Evolutionary conservation across 2,329 filamentous ascomycete genomes (phyloP).

Genomic region (Cladosporium velox): DNA sequence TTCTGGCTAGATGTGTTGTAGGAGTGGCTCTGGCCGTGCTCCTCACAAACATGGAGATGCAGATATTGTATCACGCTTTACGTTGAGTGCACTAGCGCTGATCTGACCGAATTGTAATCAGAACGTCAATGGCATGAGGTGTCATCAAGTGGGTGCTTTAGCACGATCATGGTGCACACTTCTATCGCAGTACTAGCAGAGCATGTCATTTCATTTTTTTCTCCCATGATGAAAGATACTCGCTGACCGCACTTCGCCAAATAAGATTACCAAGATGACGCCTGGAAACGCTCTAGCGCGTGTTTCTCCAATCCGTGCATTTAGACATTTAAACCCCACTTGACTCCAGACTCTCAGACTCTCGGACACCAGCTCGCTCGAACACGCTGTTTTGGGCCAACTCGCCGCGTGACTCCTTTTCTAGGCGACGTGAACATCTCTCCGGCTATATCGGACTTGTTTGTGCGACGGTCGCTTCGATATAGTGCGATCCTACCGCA

Average conservation of each 20-base stretch:
- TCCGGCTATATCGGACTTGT: background rate
- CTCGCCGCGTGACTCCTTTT: conserved; percentile 15
- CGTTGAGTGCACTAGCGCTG: conserved; percentile 16
- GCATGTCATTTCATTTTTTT: background rate
- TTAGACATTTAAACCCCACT: conserved; percentile 16
- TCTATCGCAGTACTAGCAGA: background rate
- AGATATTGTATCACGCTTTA: conserved; percentile 12
- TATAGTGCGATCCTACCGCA: background rate
- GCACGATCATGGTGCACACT: background rate
- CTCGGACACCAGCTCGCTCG: conserved; percentile 16
- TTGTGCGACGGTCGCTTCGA: background rate
- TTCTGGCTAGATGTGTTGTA: background rate
- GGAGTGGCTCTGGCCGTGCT: background rate
- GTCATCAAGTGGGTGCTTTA: too few relatives aligned
- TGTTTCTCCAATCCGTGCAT: conserved; percentile 16
- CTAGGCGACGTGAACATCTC: background rate
- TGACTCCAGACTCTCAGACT: conserved; percentile 15
- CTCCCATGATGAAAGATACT: background rate
- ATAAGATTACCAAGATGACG: conserved; percentile 14
- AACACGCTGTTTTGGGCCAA: conserved; percentile 5
- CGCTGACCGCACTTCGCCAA: background rate
- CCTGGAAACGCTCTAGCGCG: conserved; percentile 7
- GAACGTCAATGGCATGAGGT: background rate
- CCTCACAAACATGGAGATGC: conserved; percentile 10
- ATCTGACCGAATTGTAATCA: background rate